Evolutionary conservation across 768 basidiomycete genomes (phyloP), one percentile per base, ranked within the genome.

Genomic region (Pisolithus orientalis): DNA sequence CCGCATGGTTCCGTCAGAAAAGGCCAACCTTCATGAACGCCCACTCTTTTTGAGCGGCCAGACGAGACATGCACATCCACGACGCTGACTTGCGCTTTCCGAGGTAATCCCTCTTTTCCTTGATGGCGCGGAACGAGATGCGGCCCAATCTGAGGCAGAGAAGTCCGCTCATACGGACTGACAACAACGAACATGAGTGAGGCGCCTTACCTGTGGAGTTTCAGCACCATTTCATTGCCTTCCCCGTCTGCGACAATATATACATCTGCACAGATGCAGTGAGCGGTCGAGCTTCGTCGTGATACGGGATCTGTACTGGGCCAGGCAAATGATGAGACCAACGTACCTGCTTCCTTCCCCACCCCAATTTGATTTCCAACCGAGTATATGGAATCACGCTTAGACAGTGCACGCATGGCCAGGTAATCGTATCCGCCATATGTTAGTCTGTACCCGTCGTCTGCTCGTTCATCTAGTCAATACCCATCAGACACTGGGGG

Each of bases 31-130:
- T 97, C 91, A 99, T 95, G 68, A 98, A 99, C 1, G 91, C 92
- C 81, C 85, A 99, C 66, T 99, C 96, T 65, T 97, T 98, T 72
- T 95, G 87, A 8, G 96, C 96, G 16, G 94, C 87, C 44, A 99
- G 71, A 21, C 96, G 81, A 21, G 92, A 94, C 90, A 99, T 91
- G 71, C 97, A 98, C 94, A 98, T 96, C 96, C 96, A 99, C 16
- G 91, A 91, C 1, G 96, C 95, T 16, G 87, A 90, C 69, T 93
- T 93, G 39, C 96, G 81, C 68, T 94, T 95, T 24, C 94, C 92
- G 51, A 99, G 74, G 65, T 98, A 99, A 64, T 99, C 96, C 54
- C 96, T 78, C 65, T 98, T 98, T 61, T 86, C 80, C 71, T 99
- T 99, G 72, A 99, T 93, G 0, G 92, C 84, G 39, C 96, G 85